Conservation (phyloP, 2,329 filamentous ascomycete genomes). For the Fusarium nelsonii region DNA sequence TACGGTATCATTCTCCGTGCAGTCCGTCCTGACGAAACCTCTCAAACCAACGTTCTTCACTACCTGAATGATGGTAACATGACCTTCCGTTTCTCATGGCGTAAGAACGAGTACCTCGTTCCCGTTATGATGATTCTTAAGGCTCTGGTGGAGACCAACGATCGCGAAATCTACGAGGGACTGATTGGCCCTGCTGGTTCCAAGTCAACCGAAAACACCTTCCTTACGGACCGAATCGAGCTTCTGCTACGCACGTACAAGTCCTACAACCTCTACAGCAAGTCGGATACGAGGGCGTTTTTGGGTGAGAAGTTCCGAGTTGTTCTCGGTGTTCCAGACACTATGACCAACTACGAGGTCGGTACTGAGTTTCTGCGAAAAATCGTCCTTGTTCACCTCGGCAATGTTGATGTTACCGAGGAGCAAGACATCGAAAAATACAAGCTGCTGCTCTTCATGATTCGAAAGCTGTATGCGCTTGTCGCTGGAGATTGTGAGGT, state of each 20-base stretch:
- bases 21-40: slow-evolving; percentile 96
- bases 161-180: slow-evolving; percentile 95
- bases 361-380: slow-evolving; percentile 91
- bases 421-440: slow-evolving; percentile 93
- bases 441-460: slow-evolving; percentile 94
- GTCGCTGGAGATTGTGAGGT: slow-evolving; percentile 92
- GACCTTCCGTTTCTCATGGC: slow-evolving; percentile 97
- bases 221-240: slow-evolving; percentile 94
- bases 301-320: slow-evolving; percentile 92
- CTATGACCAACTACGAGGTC: slow-evolving; percentile 87
- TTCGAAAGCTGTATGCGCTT: slow-evolving; percentile 91
- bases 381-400: slow-evolving; percentile 92
- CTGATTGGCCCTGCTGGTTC: slow-evolving; percentile 83
- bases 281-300: slow-evolving; percentile 84
- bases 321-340: slow-evolving; percentile 85
- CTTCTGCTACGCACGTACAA: slow-evolving; percentile 94
- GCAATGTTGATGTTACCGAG: slow-evolving; percentile 85
- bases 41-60: slow-evolving; percentile 96
- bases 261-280: slow-evolving; percentile 84
- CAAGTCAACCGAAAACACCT: slow-evolving; percentile 86
- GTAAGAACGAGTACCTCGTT: slow-evolving; percentile 96
- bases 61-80: slow-evolving; percentile 96
- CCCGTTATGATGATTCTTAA: slow-evolving; percentile 98
- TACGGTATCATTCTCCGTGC: slow-evolving; percentile 92
- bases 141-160: slow-evolving; percentile 94